These are phyloP conservation scores for Zanthoxylum bungeanum DNA, from an alignment of 345 rosid species.

Conservation along the genomic window DNA sequence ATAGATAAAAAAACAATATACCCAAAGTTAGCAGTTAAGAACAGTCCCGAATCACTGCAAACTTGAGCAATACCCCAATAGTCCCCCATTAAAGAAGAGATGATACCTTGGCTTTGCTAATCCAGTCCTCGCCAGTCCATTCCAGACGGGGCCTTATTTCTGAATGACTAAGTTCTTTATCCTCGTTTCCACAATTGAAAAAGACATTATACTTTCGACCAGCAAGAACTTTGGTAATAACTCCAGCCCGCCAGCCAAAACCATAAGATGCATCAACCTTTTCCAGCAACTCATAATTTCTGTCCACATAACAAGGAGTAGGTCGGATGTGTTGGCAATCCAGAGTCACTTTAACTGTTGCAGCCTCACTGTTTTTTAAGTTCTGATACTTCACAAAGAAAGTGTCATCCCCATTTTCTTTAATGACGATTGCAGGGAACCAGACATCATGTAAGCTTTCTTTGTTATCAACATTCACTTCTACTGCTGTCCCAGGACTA, in stretches of 20 bases:
- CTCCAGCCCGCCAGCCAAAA: conserved; percentile 57
- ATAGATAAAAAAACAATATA: not conserved
- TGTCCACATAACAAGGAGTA: conserved; percentile 28
- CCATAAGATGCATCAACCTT: conserved; percentile 42
- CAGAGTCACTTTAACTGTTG: conserved; percentile 11
- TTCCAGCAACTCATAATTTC: conserved; percentile 44
- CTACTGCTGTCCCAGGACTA: conserved; percentile 50
- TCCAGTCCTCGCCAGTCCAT: conserved; percentile 60
- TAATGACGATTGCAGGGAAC: conserved; percentile 54
- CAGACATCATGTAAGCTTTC: conserved; percentile 39
- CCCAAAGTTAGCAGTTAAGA: not conserved
- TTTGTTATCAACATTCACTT: conserved; percentile 34
- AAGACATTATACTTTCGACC: conserved; percentile 43
- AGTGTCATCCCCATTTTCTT: conserved; percentile 37
- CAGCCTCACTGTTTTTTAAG: conserved; percentile 24
- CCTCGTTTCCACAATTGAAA: conserved; percentile 41
- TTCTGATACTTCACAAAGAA: conserved; percentile 40
- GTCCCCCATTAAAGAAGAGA: not conserved
- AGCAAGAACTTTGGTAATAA: conserved; percentile 42
- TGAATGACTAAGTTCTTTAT: conserved; percentile 25
- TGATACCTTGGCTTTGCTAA: conserved; percentile 41
- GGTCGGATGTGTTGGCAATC: conserved; percentile 43
- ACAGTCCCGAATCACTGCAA: too few species aligned
- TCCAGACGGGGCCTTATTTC: conserved; percentile 55
- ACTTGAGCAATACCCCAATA: not conserved